Evolutionary conservation across 352 stramenopile genomes (phyloP).

Genomic region (Aphanomyces invadans): DNA sequence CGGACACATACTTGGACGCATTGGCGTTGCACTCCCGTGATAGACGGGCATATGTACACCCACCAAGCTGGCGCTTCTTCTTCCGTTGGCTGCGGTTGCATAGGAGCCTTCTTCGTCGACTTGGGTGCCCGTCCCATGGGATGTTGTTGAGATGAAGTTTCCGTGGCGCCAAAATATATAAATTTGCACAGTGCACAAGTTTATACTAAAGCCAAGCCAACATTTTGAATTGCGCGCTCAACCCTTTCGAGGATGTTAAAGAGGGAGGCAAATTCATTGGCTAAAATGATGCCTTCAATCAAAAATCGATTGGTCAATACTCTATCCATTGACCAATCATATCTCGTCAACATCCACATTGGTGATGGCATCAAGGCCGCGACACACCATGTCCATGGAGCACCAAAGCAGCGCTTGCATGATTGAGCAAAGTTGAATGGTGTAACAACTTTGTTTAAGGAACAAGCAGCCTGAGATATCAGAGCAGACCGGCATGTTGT

Average conservation of each 20-base stretch:
- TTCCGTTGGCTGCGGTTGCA: background rate
- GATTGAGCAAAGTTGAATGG: too few species aligned
- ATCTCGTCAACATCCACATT: background rate
- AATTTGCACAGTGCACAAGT: background rate
- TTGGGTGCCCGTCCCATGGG: background rate
- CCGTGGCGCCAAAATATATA: background rate
- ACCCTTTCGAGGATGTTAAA: too few species aligned
- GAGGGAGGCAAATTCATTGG: background rate
- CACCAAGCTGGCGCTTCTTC: constrained; percentile 5
- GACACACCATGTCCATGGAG: too few species aligned
- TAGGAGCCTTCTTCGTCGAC: background rate
- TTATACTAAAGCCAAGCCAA: background rate
- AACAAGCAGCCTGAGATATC: too few species aligned
- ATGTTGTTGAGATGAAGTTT: background rate
- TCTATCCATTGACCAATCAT: background rate
- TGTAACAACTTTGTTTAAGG: too few species aligned
- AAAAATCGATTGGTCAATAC: background rate
- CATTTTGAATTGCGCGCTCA: constrained; percentile 2
- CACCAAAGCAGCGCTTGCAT: too few species aligned
- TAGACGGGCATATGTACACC: constrained; percentile 15
- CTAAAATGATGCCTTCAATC: background rate
- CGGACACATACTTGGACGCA: constrained; percentile 20
- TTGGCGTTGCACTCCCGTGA: background rate
- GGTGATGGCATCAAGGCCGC: background rate
- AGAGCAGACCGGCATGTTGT: too few species aligned